phyloP scores from a whole-genome alignment of 805 yeast species.

The Lachancea meyersii region DNA sequence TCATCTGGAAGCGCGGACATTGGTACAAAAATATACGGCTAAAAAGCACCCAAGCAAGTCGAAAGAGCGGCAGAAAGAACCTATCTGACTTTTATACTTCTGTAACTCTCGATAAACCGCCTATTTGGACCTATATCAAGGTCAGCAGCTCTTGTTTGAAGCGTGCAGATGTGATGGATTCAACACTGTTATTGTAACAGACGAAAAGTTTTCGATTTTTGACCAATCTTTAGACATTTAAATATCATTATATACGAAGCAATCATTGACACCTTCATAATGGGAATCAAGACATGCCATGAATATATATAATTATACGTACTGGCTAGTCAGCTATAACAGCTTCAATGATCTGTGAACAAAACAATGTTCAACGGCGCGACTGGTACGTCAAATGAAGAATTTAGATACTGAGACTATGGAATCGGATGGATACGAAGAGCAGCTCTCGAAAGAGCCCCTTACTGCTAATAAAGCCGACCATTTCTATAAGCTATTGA shows the following conservation, averaged over 20 bases:
- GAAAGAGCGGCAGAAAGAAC: background rate
- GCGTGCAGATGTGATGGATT: background rate
- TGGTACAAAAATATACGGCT: background rate
- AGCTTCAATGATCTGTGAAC: no score
- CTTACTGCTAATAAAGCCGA: background rate
- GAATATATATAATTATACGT: background rate
- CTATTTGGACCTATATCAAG: background rate
- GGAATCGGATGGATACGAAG: background rate
- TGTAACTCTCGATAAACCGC: background rate
- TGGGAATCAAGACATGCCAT: no score
- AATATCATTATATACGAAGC: background rate
- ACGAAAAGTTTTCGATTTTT: constrained; percentile 2
- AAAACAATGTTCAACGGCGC: no score
- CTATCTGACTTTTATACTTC: background rate
- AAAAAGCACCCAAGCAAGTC: background rate
- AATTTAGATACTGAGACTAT: no score
- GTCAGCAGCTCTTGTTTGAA: background rate
- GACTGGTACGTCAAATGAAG: background rate
- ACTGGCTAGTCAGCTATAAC: no score
- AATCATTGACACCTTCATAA: no score
- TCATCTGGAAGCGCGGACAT: constrained; percentile 56
- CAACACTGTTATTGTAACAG: background rate
- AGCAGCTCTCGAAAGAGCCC: background rate
- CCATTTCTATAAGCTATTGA: constrained; percentile 2
- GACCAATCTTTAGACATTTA: background rate